These are phyloP conservation scores for Oryza rufipogon DNA, from an alignment of 176 grass and related monocot genomes.

Conservation along the genomic window DNA sequence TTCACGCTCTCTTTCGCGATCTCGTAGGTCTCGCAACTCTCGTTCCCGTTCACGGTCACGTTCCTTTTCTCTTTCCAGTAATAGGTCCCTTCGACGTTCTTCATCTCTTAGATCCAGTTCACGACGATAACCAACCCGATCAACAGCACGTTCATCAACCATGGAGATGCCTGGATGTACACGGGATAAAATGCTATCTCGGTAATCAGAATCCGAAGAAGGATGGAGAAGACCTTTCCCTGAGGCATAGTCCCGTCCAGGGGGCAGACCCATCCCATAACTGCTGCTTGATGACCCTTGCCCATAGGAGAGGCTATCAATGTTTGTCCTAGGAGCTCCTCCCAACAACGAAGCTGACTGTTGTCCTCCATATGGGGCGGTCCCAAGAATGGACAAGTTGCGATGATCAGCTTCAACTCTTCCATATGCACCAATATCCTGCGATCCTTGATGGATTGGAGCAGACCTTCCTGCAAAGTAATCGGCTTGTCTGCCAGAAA, in stretches of 20 bases:
- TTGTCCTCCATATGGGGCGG: slow-evolving; percentile 74
- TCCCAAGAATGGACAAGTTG: slow-evolving; percentile 70
- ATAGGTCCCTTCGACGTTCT: slow-evolving; percentile 66
- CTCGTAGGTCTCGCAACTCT: slow-evolving; percentile 47
- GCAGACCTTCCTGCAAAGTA: slow-evolving; percentile 86
- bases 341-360: slow-evolving; percentile 76
- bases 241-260: slow-evolving; percentile 82
- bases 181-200: slow-evolving; percentile 55
- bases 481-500: slow-evolving; percentile 99
- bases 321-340: slow-evolving; percentile 77
- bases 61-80: slow-evolving; percentile 65
- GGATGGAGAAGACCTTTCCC: slow-evolving; percentile 69
- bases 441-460: slow-evolving; percentile 70
- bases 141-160: slow-evolving; percentile 68
- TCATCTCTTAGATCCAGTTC: slow-evolving; percentile 92
- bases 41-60: slow-evolving; percentile 44
- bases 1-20: slow-evolving; percentile 56
- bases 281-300: slow-evolving; percentile 61
- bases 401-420: slow-evolving; percentile 75
- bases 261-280: slow-evolving; percentile 70
- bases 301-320: slow-evolving; percentile 67
- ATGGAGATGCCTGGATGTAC: slow-evolving; percentile 69
- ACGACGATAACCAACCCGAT: slow-evolving; percentile 60
- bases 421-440: slow-evolving; percentile 72
- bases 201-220: slow-evolving; percentile 69